These are phyloP conservation scores for Suillus decipiens DNA, from an alignment of 768 basidiomycete species.

Conservation along the genomic window DNA sequence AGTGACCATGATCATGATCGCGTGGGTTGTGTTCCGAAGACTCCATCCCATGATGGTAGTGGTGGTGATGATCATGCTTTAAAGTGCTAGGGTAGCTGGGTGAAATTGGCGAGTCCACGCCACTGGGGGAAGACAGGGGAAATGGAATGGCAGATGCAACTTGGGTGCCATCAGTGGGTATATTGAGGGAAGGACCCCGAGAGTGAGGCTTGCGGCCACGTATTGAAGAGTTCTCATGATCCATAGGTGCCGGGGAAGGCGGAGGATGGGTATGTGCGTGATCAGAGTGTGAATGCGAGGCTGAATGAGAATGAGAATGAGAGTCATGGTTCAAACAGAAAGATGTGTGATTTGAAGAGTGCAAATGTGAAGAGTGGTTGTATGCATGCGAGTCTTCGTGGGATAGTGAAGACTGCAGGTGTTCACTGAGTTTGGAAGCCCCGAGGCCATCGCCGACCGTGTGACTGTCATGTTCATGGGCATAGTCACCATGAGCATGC, in stretches of 20 bases:
- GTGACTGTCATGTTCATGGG: constrained; percentile 27
- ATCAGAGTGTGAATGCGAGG: constrained; percentile 18
- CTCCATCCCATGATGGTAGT: constrained; percentile 23
- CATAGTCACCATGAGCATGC: constrained; percentile 34
- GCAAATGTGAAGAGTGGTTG: constrained; percentile 26
- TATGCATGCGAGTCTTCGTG: constrained; percentile 25
- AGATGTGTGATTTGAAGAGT: constrained; percentile 26
- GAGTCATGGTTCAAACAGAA: constrained; percentile 28
- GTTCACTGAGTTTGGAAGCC: constrained; percentile 20
- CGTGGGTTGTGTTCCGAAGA: constrained; percentile 16
- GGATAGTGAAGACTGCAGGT: constrained; percentile 26
- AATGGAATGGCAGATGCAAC: constrained; percentile 27
- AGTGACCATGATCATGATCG: constrained; percentile 51
- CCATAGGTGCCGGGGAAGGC: constrained; percentile 12
- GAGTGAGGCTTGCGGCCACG: constrained; percentile 39
- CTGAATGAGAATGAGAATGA: constrained; percentile 18
- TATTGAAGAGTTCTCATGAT: constrained; percentile 18
- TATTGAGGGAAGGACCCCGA: constrained; percentile 42
- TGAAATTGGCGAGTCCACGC: constrained; percentile 56
- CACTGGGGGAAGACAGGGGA: constrained; percentile 25
- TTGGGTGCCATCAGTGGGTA: constrained; percentile 29
- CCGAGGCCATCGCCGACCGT: constrained; percentile 23
- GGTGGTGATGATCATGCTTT: constrained; percentile 48
- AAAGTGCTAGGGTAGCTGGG: constrained; percentile 59
- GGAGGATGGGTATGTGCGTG: constrained; percentile 20